Evolutionary conservation across 148 eudicot species (phyloP), one percentile per base, ranked within the genome.

Genomic region (Nyssa sinensis): DNA sequence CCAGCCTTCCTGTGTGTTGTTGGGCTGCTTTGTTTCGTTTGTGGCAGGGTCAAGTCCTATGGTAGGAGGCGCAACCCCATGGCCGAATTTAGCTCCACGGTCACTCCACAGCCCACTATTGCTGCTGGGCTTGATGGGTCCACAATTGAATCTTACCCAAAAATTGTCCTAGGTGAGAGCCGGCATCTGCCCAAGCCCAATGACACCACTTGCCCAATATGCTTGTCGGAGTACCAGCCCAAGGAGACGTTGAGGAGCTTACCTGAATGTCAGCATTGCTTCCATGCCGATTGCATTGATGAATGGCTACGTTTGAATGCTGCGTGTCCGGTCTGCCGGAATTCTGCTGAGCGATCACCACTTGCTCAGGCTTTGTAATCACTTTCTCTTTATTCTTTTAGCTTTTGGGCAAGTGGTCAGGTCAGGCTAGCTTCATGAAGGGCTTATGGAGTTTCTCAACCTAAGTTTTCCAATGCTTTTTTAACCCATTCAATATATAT

Each of bases 261-360:
- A 3, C 92, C 92, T 0, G 79, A 80, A 37, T 90, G 95, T 67
- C 69, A 67, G 0, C 92, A 90, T 47, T 83, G 81, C 72, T 90
- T 90, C 21, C 95, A 90, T 79, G 89, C 84, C 88, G n/a, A n/a
- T n/a, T n/a, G n/a, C n/a, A n/a, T n/a, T n/a, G n/a, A n/a, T n/a
- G n/a, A n/a, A n/a, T n/a, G 95, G 92, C 92, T 88, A 49, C 72
- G 58, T 7, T 33, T 80, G 47, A 86, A 86, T 31, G 81, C 77
- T 0, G 61, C 95, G 11, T 90, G 95, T 66, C 95, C 95, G 0
- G 77, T 90, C 74, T 90, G 92, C 25, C 71, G 92, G 12, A 78
- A 64, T 33, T 82, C 82, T 33, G 88, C 87, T 16, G 60, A 23
- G 3, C 53, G 21, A 3, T 39, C 66, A 0, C 41, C 64, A 14